Conservation (phyloP, 2,329 filamentous ascomycete species). For the Talaromyces sp. region DNA sequence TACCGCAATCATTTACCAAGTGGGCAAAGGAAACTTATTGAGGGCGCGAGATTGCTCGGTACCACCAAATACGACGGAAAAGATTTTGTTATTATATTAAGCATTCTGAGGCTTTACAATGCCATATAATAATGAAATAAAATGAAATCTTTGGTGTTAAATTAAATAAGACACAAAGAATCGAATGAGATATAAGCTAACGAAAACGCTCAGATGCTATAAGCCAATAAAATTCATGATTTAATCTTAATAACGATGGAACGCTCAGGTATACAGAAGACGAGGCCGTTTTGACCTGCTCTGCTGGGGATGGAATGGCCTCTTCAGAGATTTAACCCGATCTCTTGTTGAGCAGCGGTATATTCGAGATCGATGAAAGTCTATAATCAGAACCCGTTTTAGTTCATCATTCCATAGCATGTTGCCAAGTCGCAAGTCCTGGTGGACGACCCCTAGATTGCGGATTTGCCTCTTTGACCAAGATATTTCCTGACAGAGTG, state of each 20-base stretch:
- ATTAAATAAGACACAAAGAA: too few relatives aligned
- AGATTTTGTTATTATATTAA: too few relatives aligned
- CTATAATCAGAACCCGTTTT: conserved; percentile 18
- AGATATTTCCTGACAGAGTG: background rate
- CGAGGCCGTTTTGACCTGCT: background rate
- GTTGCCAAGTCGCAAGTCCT: conserved; percentile 16
- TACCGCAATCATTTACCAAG: too few relatives aligned
- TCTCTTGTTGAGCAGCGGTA: background rate
- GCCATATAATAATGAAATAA: too few relatives aligned
- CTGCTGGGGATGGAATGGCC: background rate
- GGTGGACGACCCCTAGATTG: conserved; percentile 13
- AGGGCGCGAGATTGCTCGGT: too few relatives aligned
- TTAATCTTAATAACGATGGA: background rate
- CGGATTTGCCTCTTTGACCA: conserved; percentile 9
- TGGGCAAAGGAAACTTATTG: too few relatives aligned
- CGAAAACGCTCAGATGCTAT: too few relatives aligned
- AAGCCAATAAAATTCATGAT: too few relatives aligned
- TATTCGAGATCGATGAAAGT: conserved; percentile 17
- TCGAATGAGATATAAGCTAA: too few relatives aligned
- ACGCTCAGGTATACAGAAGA: conserved; percentile 6
- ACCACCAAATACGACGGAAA: too few relatives aligned
- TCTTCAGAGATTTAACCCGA: conserved; percentile 1
- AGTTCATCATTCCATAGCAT: conserved; percentile 21
- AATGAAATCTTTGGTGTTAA: too few relatives aligned
- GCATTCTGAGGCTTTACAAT: too few relatives aligned